Evolutionary conservation across 2,329 filamentous ascomycete species (phyloP).

Genomic region (Colletotrichum trifolii): DNA sequence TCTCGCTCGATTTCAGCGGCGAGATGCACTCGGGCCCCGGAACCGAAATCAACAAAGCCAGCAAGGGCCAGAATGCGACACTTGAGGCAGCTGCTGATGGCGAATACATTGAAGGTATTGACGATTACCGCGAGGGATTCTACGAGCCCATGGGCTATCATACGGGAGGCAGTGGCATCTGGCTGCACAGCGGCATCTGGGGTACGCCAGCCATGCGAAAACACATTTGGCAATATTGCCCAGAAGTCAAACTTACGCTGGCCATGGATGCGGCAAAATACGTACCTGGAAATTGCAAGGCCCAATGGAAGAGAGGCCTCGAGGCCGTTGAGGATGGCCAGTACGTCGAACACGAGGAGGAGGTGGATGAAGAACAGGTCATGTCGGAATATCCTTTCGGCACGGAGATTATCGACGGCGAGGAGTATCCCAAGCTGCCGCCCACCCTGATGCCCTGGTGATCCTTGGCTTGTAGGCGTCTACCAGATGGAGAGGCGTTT

Average conservation of each 20-base stretch:
- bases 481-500: too few relatives aligned
- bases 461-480: not conserved
- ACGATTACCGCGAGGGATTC: conserved; percentile 62
- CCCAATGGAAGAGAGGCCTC: conserved; percentile 57
- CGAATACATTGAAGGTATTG: conserved; percentile 54
- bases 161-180: conserved; percentile 60
- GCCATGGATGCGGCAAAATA: conserved; percentile 64
- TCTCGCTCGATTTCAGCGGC: conserved; percentile 61
- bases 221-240: conserved; percentile 67
- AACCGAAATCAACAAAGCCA: conserved; percentile 36
- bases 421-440: conserved; percentile 53
- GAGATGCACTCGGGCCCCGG: conserved; percentile 56
- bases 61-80: conserved; percentile 37
- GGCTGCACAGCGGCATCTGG: conserved; percentile 60
- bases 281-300: conserved; percentile 59
- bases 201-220: conserved; percentile 57
- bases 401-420: conserved; percentile 53
- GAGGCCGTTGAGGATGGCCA: conserved; percentile 24
- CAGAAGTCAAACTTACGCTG: conserved; percentile 68
- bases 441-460: conserved; percentile 42
- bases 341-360: conserved; percentile 36
- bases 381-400: conserved; percentile 47
- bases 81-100: conserved; percentile 45
- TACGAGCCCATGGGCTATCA: conserved; percentile 71
- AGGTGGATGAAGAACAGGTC: conserved; percentile 22